Conservation (phyloP, 257 asterid species). For the Datura wrightii region DNA sequence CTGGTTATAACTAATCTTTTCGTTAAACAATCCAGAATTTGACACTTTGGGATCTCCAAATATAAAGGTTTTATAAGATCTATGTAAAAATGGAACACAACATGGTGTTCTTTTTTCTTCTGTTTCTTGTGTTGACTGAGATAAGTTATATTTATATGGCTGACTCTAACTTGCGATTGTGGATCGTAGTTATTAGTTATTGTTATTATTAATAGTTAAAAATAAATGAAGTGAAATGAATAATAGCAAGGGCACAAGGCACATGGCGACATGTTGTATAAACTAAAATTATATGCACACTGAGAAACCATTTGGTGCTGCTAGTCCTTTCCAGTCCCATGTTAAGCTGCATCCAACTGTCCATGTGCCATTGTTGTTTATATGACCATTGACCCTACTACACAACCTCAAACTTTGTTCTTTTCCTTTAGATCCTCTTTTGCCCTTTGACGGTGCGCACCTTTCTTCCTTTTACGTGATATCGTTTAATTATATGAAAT, state of each 20-base stretch:
- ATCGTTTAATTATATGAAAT: too few relatives aligned
- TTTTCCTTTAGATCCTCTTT: background rate
- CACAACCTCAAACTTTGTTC: background rate
- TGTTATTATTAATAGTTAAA: background rate
- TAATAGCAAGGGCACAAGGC: background rate
- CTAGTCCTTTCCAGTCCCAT: background rate
- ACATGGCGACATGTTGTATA: background rate
- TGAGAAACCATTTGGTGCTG: background rate
- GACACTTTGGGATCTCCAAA: background rate
- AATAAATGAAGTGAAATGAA: background rate
- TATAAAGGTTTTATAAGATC: background rate
- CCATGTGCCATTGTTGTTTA: constrained; percentile 29
- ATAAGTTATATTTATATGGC: background rate
- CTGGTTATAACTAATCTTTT: background rate
- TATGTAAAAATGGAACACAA: background rate
- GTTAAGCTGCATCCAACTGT: constrained; percentile 27
- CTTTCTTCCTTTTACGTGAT: too few relatives aligned
- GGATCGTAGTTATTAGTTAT: background rate
- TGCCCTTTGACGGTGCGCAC: constrained; percentile 18
- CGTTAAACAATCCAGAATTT: background rate
- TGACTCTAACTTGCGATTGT: background rate
- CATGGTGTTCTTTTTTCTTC: background rate
- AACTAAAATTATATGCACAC: background rate
- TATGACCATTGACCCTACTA: constrained; percentile 22
- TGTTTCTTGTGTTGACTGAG: background rate